Conservation (phyloP, 345 rosid species). For the Angophora floribunda region DNA sequence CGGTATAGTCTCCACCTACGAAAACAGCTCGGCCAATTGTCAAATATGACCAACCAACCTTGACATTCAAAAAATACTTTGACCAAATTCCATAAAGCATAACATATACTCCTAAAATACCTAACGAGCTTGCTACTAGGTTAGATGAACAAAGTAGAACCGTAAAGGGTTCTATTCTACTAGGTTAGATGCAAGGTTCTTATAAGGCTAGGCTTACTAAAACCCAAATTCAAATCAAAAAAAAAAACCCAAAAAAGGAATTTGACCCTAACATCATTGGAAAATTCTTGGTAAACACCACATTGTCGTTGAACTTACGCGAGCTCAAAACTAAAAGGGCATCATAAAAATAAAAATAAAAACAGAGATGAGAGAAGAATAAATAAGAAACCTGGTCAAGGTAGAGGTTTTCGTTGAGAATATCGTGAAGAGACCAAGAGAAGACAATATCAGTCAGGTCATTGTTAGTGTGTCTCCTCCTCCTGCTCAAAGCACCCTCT, state of each 20-base stretch:
- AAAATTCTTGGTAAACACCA: not conserved
- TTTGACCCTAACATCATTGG: not conserved
- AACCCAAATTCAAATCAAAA: not conserved
- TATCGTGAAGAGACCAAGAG: slow-evolving; percentile 31
- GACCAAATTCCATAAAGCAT: not conserved
- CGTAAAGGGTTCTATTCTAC: not conserved
- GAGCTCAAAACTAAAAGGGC: not conserved
- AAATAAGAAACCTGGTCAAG: slow-evolving; percentile 7
- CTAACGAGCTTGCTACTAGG: not conserved
- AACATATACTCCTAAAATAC: not conserved
- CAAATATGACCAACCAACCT: not conserved
- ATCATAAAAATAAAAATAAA: not conserved
- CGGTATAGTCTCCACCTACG: slow-evolving; percentile 28
- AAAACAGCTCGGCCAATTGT: not conserved
- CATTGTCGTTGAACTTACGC: not conserved
- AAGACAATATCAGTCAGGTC: slow-evolving; percentile 1
- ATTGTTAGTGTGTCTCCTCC: not conserved
- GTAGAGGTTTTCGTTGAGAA: slow-evolving; percentile 17
- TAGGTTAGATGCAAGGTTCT: not conserved
- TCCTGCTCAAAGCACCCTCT: not conserved
- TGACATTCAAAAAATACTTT: not conserved
- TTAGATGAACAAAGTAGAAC: not conserved
- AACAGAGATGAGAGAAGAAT: not conserved
- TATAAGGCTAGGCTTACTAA: not conserved
- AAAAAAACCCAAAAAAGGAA: not conserved